Evolutionary conservation across 176 grass and related monocot genomes (phyloP).

Genomic region (Aegilops tauschii): DNA sequence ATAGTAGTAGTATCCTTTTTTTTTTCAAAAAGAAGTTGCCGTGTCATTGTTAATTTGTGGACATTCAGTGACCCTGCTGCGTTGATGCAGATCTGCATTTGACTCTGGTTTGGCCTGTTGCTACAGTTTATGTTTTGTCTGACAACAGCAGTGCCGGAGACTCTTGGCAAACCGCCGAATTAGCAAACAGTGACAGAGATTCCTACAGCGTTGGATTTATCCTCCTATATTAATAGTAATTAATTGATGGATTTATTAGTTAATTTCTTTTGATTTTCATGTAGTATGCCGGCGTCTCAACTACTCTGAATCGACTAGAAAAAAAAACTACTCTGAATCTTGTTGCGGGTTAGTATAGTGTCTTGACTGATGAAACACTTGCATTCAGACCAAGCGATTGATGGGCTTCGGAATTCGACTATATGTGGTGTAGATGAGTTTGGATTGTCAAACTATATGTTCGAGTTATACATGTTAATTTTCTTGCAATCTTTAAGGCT

Average conservation of each 20-base stretch:
- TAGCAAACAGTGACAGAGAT: conserved; percentile 18
- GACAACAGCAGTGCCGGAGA: neutral
- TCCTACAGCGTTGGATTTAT: conserved; percentile 23
- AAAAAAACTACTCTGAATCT: no score
- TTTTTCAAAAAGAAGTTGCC: neutral
- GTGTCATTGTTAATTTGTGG: neutral
- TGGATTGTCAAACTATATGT: no score
- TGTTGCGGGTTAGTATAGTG: no score
- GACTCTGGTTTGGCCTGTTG: conserved; percentile 38
- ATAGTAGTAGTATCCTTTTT: neutral
- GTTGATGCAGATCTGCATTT: conserved; percentile 35
- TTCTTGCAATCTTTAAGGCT: no score
- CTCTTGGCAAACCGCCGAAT: neutral
- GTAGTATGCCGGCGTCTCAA: neutral
- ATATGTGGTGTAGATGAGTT: no score
- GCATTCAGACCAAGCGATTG: neutral
- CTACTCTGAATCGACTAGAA: no score
- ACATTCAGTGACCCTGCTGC: neutral
- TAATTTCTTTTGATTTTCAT: no score
- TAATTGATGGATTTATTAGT: neutral
- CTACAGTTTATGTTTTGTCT: conserved; percentile 1
- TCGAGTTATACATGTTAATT: no score
- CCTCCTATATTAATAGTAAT: neutral
- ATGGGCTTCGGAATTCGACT: neutral
- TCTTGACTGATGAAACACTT: neutral